phyloP scores from a whole-genome alignment of 352 stramenopile species.

The Elongisporangium undulatum region DNA sequence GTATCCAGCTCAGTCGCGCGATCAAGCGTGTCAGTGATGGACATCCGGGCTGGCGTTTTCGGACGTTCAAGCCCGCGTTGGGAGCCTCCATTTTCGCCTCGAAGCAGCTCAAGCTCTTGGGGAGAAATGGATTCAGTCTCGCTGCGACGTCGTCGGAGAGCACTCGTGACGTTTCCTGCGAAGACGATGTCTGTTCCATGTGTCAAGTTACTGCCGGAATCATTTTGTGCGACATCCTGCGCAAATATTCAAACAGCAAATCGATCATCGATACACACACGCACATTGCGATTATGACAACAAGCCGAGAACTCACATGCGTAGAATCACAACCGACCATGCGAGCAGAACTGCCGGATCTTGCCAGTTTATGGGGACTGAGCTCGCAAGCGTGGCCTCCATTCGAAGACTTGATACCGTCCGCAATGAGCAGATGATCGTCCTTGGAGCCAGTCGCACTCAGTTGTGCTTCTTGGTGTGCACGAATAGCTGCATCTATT shows the following conservation, averaged over 20 bases:
- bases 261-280: neutral
- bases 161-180: constrained; percentile 84
- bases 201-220: constrained; percentile 77
- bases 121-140: constrained; percentile 41
- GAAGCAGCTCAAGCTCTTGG: neutral
- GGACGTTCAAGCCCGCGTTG: constrained; percentile 25
- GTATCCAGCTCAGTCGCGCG: constrained; percentile 59
- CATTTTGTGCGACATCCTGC: constrained; percentile 20
- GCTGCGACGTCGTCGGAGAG: constrained; percentile 62
- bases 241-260: neutral
- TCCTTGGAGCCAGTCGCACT: constrained; percentile 2
- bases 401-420: constrained; percentile 13
- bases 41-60: constrained; percentile 57
- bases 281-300: neutral
- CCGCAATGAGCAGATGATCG: constrained; percentile 10
- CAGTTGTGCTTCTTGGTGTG: constrained; percentile 13
- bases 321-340: constrained; percentile 6
- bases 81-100: neutral
- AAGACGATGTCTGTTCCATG: constrained; percentile 87
- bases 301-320: constrained; percentile 5
- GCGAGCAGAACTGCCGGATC: constrained; percentile 18
- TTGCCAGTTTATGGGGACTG: constrained; percentile 21
- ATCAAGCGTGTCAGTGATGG: constrained; percentile 77
- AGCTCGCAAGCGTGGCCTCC: constrained; percentile 6
- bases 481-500: constrained; percentile 42